phyloP scores from a whole-genome alignment of 23 red algal species.

The Agarophyton chilense region DNA sequence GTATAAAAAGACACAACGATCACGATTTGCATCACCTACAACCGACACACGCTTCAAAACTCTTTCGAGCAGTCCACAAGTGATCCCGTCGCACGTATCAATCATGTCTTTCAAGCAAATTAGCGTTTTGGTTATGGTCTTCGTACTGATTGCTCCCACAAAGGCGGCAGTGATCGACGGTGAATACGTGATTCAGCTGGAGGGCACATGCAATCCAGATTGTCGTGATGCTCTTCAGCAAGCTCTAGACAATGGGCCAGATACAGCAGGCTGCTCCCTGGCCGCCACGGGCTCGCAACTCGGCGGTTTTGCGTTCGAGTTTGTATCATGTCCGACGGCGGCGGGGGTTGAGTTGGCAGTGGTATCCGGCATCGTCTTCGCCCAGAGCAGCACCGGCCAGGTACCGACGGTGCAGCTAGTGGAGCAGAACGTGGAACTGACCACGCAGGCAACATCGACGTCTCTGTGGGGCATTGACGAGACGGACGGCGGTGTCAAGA shows the following conservation, averaged over 20 bases:
- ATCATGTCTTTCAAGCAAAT: too few species aligned
- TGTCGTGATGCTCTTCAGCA: neutral
- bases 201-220: neutral
- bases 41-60: too few species aligned
- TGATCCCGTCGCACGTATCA: too few species aligned
- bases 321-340: neutral
- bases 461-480: conserved; percentile 20
- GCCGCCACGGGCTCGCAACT: neutral
- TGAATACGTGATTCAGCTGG: neutral
- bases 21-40: too few species aligned
- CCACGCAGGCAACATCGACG: neutral
- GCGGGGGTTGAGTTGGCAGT: neutral
- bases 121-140: neutral
- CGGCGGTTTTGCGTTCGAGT: neutral
- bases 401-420: neutral
- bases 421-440: neutral
- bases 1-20: too few species aligned
- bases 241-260: neutral
- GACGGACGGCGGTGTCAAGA: conserved; percentile 19
- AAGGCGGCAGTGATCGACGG: neutral
- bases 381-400: too few species aligned
- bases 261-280: neutral
- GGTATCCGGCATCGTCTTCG: neutral
- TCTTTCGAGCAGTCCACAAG: too few species aligned
- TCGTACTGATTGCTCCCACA: too few species aligned